Percentiles rank a stretch among this genome's conserved stretches.
These are phyloP conservation scores for Podosphaera fusca DNA, from an alignment of 2,329 filamentous ascomycete species.

Conservation along the genomic window DNA sequence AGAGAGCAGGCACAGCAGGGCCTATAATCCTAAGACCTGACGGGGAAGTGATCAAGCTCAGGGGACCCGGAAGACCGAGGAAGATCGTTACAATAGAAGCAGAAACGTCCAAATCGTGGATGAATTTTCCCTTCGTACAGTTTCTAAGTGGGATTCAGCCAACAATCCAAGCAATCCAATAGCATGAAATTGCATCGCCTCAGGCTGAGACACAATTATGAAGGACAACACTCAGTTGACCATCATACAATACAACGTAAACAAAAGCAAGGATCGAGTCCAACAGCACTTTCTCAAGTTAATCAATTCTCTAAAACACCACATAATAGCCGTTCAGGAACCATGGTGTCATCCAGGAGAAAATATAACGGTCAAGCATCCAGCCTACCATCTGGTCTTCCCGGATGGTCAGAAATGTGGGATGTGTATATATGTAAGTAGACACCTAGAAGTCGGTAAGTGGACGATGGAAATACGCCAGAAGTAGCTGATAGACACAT, in stretches of 20 bases:
- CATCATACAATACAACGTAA: neutral
- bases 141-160: no score
- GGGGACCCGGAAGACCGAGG: no score
- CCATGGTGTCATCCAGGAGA: neutral
- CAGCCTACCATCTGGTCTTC: neutral
- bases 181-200: no score
- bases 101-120: no score
- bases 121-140: no score
- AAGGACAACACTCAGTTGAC: neutral
- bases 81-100: no score
- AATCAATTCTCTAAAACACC: neutral
- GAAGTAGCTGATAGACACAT: no score
- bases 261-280: neutral
- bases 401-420: neutral
- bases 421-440: neutral
- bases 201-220: neutral
- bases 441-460: neutral
- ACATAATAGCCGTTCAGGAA: neutral
- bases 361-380: neutral
- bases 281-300: neutral
- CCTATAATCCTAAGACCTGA: neutral
- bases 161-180: no score
- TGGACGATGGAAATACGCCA: no score
- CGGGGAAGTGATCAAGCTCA: no score
- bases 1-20: neutral